These are phyloP conservation scores for Auriscalpium orientale DNA, from an alignment of 768 basidiomycete genomes.

Conservation along the genomic window DNA sequence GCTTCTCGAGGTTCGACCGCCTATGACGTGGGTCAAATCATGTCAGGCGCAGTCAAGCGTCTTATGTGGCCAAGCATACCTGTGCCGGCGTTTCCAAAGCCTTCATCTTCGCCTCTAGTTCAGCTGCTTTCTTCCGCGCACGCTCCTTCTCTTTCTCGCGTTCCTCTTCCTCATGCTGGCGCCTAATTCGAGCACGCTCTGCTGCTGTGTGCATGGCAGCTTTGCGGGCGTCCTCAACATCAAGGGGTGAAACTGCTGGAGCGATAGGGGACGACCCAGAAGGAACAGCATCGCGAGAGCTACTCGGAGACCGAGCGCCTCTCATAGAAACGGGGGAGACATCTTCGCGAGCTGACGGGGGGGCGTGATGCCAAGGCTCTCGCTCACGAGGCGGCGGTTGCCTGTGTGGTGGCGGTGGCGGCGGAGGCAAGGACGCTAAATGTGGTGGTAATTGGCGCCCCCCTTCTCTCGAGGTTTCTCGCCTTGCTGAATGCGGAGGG, in stretches of 20 bases:
- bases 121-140: conserved; percentile 71
- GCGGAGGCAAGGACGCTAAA: neutral
- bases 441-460: conserved; percentile 15
- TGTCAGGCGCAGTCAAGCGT: neutral
- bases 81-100: conserved; percentile 16
- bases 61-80: neutral
- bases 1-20: too few relatives aligned
- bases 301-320: conserved; percentile 4
- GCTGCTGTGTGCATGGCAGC: conserved; percentile 80
- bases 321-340: conserved; percentile 5
- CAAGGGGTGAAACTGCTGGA: conserved; percentile 15
- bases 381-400: conserved; percentile 2
- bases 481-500: conserved; percentile 7
- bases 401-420: conserved; percentile 8
- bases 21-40: too few relatives aligned
- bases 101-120: conserved; percentile 63
- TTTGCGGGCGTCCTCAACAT: conserved; percentile 59
- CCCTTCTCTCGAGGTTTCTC: conserved; percentile 13
- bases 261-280: conserved; percentile 13
- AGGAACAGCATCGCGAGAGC: conserved; percentile 3
- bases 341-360: conserved; percentile 2
- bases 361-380: conserved; percentile 13
- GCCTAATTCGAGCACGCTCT: conserved; percentile 70
- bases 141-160: conserved; percentile 75
- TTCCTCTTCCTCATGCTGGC: conserved; percentile 79